Conservation (phyloP, 805 yeast species). For the Zygosaccharomyces siamensis region DNA sequence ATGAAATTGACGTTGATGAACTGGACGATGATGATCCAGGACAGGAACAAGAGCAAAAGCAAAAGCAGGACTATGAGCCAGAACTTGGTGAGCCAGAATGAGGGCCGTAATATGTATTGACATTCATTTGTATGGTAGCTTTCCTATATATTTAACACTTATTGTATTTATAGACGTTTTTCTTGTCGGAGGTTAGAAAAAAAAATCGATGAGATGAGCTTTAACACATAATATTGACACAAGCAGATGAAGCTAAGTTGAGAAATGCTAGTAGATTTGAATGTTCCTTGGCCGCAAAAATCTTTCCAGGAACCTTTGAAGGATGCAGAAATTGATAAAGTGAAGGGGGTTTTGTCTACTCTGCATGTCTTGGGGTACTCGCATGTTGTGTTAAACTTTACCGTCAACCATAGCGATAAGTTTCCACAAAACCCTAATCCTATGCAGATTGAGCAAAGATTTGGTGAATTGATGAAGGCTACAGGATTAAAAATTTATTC, state of each 20-base stretch:
- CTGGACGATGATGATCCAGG: conserved; percentile 1
- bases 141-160: background rate
- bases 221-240: background rate
- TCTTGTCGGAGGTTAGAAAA: background rate
- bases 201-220: conserved; percentile 5
- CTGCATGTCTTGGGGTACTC: conserved; percentile 63
- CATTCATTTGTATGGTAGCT: background rate
- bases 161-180: no score
- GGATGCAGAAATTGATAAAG: conserved; percentile 38
- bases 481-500: conserved; percentile 51
- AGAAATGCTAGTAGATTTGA: conserved; percentile 56
- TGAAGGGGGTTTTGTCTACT: conserved; percentile 49
- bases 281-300: conserved; percentile 66
- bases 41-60: background rate
- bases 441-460: conserved; percentile 31
- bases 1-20: conserved; percentile 4
- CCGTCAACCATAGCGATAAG: conserved; percentile 46
- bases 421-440: conserved; percentile 45
- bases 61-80: background rate
- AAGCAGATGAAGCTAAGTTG: conserved; percentile 1
- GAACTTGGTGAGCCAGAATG: background rate
- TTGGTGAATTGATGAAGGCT: conserved; percentile 29
- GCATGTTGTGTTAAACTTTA: conserved; percentile 70
- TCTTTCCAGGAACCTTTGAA: conserved; percentile 43
- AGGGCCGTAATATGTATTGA: background rate